phyloP scores from a whole-genome alignment of 805 yeast species.

The Pichia deserticola region DNA sequence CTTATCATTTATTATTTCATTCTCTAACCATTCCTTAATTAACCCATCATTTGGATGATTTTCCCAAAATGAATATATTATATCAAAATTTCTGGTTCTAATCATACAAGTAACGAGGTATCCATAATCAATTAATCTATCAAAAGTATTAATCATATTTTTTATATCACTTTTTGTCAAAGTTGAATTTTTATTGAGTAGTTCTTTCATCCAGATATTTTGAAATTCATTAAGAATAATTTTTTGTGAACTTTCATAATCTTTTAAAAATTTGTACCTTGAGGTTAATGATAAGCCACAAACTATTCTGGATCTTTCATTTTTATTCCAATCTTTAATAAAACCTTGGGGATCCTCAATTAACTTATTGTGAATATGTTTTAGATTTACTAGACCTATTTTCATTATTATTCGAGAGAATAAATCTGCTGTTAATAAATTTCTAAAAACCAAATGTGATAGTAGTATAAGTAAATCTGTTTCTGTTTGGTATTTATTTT shows the following conservation, averaged over 20 bases:
- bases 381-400: conserved; percentile 13
- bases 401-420: conserved; percentile 17
- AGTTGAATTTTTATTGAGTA: background rate
- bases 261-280: conserved; percentile 17
- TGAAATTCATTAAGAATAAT: conserved; percentile 12
- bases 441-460: conserved; percentile 16
- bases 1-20: background rate
- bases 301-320: conserved; percentile 11
- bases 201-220: conserved; percentile 18
- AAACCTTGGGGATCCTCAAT: conserved; percentile 8
- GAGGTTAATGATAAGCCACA: conserved; percentile 19
- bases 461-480: conserved; percentile 15
- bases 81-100: conserved; percentile 5
- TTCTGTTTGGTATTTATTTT: conserved; percentile 4
- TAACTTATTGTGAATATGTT: conserved; percentile 8
- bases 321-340: conserved; percentile 3
- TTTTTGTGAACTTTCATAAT: conserved; percentile 10
- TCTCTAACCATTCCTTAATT: conserved; percentile 11
- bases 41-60: conserved; percentile 12
- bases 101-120: conserved; percentile 10
- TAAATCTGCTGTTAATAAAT: conserved; percentile 7
- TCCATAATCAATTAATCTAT: conserved; percentile 9
- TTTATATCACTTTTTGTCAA: conserved; percentile 10
- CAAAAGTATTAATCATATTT: conserved; percentile 17
- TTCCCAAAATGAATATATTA: conserved; percentile 25